Evolutionary conservation across 768 basidiomycete species (phyloP), one percentile per base, ranked within the genome.

Genomic region (Tylopilus rubrobrunneus): DNA sequence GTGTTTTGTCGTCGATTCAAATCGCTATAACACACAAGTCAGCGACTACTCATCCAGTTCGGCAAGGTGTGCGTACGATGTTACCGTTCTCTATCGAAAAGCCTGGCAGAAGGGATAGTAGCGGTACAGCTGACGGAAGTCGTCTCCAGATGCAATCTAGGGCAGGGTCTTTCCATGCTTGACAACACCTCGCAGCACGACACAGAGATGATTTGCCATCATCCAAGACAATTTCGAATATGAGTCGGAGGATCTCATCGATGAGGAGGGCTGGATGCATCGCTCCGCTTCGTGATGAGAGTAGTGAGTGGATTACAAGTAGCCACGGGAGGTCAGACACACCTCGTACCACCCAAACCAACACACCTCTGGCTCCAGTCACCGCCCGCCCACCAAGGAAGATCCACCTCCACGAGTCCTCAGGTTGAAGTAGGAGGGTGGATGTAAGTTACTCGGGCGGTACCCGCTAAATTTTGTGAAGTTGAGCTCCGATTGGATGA

Each of bases 181-280:
- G 69, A 60, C 78, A 81, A 37, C 67, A 73, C 52, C 72, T 71
- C 2, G 78, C 75, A n/a, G 68, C 62, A 33, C 56, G 59, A 40
- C 68, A 63, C 15, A 82, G 71, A 12, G 71, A 63, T 14, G 47
- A 23, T 40, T 60, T 63, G 19, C 65, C 64, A 40, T 68, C 51
- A 39, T 71, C 65, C 33, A 68, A 58, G 48, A 66, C 59, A 49
- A 63, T 62, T n/a, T 61, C 60, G 48, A 81, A 72, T 50, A 81
- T 73, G 36, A 67, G 61, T 44, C 74, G 74, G 21, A 81, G 63
- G 46, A 81, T 71, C 58, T 82, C 79, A 65, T 82, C 80, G 45
- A 81, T 71, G 54, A 76, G 62, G 29, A 82, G 68, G 10, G 68
- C 73, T 34, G 56, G 53, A 57, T 81, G 79, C 79, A 79, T 80